Base-by-base conservation (phyloP, 768 basidiomycete genomes). In the Pulveroboletus sp. region DNA sequence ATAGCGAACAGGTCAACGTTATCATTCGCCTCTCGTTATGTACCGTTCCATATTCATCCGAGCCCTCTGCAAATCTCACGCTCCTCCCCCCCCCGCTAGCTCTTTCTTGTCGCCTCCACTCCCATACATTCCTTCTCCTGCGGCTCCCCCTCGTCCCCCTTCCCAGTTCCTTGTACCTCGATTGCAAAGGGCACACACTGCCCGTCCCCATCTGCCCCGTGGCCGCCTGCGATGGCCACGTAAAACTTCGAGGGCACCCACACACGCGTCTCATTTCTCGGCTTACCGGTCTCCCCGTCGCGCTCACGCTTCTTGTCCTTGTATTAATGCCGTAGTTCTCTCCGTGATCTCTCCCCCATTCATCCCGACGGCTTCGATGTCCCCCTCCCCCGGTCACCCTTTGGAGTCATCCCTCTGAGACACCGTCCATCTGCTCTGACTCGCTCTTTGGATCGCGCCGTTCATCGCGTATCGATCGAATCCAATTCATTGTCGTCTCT, bases 21-120 rank as follows among this genome's bases (percentile, higher is more conserved):
- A 67, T 65, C 65, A 64, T 44, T 58, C 44, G 32, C 41, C 43
- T 50, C 49, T 62, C 51, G 37, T 63, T 61, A 61, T 63, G 57
- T 61, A 62, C 51, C 30, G 21, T 39, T 47, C 54, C 57, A 53
- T 57, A 55, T 63, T 10, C 54, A 47, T 54, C 45, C 49, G 14
- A 26, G 17, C 39, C 35, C 33, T 48, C 50, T 66, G 62, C 59
- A 64, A 66, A 68, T 66, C 64, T 46, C 61, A 64, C 61, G 56
- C 64, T 38, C 44, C n/a, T n/a, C n/a, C n/a, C n/a, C n/a, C n/a
- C n/a, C 15, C 9, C 49, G 21, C 38, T 35, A 2, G 21, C 21
- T 2, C 21, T 21, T 2, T 21, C 21, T 21, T 21, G 21, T 21
- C 33, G 17, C 43, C 31, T 13, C 8, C 40, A 10, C 6, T 36